Evolutionary conservation across 2,329 filamentous ascomycete genomes (phyloP), one percentile per base, ranked within the genome.

Genomic region (Clathrospora elynae): DNA sequence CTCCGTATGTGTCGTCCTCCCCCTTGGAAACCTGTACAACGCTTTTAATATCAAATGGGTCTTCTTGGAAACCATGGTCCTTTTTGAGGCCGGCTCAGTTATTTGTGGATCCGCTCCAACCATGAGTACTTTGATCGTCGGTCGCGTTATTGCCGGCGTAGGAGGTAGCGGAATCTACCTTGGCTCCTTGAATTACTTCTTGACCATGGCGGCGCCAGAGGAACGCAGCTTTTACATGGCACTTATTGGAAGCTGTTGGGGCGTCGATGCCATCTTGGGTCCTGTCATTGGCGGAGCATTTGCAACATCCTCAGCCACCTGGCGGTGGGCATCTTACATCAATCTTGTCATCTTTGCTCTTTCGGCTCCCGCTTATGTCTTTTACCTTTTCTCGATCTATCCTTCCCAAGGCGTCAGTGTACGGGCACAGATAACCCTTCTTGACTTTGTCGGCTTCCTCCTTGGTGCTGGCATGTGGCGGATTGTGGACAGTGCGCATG

Each of bases 261-360:
- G 75, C 34, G 40, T 75, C 2, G 76, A 75, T 3, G 72, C 66
- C 2, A 40, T 62, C 7, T 56, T 79, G 2, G 78, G 77, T 0
- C 77, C 76, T 1, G 64, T 79, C 17, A 61, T 78, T 9, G 75
- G 76, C 11, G 76, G 76, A 12, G 73, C 70, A 0, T 78, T 79
- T 28, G 65, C 65, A 5, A 67, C 68, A 20, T 53, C 52, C 4
- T 46, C 60, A 4, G 69, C 70, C 1, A 72, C 68, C 0, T 79
- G 76, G 77, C 49, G 77, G 12, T 54, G 45, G 46, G 38, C 28
- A 0, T 79, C 79, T 53, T 84, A 84, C 53, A 76, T 84, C 66
- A 84, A 83, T 51, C 68, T 83, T 1, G 59, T 70, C 23, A 64
- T 78, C 32, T 71, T 77, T 1, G 79, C 66, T 6, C 55, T 72